These are phyloP conservation scores for Syncephalastrum monosporum DNA, from an alignment of 371 early-diverging fungal genomes.

Conservation along the genomic window DNA sequence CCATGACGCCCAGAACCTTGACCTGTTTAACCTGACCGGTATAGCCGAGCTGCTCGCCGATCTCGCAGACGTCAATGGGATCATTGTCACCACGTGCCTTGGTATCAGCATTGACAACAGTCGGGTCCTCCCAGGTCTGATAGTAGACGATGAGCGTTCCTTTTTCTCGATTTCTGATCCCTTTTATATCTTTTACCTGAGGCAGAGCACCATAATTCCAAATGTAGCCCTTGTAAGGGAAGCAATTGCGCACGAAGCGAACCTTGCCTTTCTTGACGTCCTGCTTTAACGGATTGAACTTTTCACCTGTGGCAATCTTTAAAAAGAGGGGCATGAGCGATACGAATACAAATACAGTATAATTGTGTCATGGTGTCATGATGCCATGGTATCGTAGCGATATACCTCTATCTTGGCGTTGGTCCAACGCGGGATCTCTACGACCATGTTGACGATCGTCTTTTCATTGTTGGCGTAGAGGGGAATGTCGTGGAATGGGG, in stretches of 20 bases:
- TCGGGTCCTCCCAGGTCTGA: slow-evolving; percentile 98
- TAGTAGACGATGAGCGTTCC: too few species aligned
- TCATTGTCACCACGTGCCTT: slow-evolving; percentile 96
- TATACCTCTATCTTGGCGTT: slow-evolving; percentile 98
- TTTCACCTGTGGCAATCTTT: slow-evolving; percentile 88
- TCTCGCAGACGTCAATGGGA: slow-evolving; percentile 95
- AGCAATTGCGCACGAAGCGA: slow-evolving; percentile 98
- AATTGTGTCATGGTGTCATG: background rate
- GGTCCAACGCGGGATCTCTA: slow-evolving; percentile 99
- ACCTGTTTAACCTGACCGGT: slow-evolving; percentile 96
- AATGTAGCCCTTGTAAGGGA: slow-evolving; percentile 99
- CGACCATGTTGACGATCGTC: slow-evolving; percentile 93
- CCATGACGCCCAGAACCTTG: slow-evolving; percentile 94
- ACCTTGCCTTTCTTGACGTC: slow-evolving; percentile 99
- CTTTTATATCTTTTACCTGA: slow-evolving; percentile 48
- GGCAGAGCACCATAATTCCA: slow-evolving; percentile 99
- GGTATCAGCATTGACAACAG: slow-evolving; percentile 80
- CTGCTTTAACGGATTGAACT: slow-evolving; percentile 98
- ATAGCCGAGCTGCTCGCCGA: slow-evolving; percentile 82
- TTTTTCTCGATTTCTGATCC: slow-evolving; percentile 14
- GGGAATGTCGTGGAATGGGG: slow-evolving; percentile 99
- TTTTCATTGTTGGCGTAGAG: slow-evolving; percentile 85
- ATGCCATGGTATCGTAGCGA: background rate
- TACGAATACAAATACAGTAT: background rate
- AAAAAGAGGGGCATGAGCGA: background rate